Evolutionary conservation across 169 alveolate genomes (phyloP).

Genomic region (Theileria equi): DNA sequence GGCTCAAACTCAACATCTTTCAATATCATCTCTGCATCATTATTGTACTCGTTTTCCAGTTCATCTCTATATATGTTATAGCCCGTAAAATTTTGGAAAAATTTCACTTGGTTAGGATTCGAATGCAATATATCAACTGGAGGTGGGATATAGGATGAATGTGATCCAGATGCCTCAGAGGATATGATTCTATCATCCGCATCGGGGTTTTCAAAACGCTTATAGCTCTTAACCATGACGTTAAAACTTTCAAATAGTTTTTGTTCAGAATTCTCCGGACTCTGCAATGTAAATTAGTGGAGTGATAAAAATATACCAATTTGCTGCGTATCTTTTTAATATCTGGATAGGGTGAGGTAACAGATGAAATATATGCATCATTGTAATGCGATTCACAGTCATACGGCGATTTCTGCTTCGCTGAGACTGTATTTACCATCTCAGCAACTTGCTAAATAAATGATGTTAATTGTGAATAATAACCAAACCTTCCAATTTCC

Average conservation of each 20-base stretch:
- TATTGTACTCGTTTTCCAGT: slow-evolving; percentile 91
- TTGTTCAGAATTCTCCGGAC: neutral
- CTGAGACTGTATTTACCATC: slow-evolving; percentile 38
- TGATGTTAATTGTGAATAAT: neutral
- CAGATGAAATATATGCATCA: slow-evolving; percentile 54
- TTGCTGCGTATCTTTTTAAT: slow-evolving; percentile 40
- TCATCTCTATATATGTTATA: slow-evolving; percentile 93
- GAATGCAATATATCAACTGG: slow-evolving; percentile 23
- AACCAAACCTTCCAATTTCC: slow-evolving; percentile 79
- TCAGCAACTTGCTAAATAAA: slow-evolving; percentile 46
- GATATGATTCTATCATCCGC: slow-evolving; percentile 10
- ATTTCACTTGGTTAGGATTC: slow-evolving; percentile 13
- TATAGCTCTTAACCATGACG: neutral
- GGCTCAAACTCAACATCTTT: slow-evolving; percentile 91
- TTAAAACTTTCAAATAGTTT: neutral
- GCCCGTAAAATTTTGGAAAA: slow-evolving; percentile 78
- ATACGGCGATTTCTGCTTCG: slow-evolving; percentile 60
- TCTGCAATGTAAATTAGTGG: neutral
- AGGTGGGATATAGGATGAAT: slow-evolving; percentile 40
- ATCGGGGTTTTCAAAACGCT: slow-evolving; percentile 5
- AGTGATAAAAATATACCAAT: neutral
- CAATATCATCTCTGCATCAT: slow-evolving; percentile 93
- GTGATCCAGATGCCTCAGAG: slow-evolving; percentile 14
- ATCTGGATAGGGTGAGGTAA: slow-evolving; percentile 62
- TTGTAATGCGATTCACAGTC: slow-evolving; percentile 72